A percentile compares a stretch with the other conserved stretches of the same genome.
These are phyloP conservation scores for Inosperma sp. DNA, from an alignment of 768 basidiomycete species.

Conservation along the genomic window DNA sequence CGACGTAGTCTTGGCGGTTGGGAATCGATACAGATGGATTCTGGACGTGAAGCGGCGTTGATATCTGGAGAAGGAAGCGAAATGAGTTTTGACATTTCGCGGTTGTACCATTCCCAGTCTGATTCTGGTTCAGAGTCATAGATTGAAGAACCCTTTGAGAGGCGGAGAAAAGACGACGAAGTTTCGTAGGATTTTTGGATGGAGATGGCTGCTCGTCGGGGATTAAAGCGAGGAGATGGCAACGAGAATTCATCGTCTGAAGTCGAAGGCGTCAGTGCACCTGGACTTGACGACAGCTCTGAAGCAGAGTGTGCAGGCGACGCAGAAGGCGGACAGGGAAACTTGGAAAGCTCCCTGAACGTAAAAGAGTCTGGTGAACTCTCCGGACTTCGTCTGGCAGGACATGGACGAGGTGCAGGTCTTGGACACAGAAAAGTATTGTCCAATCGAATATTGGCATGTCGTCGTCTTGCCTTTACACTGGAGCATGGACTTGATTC, in stretches of 20 bases:
- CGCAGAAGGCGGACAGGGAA: conserved; percentile 39
- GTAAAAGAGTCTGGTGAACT: conserved; percentile 32
- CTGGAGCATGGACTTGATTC: conserved; percentile 12
- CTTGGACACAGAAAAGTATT: conserved; percentile 24
- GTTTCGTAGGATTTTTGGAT: no score
- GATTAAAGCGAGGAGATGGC: conserved; percentile 33
- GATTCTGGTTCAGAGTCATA: conserved; percentile 19
- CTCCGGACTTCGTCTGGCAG: conserved; percentile 13
- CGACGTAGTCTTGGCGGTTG: conserved; percentile 35
- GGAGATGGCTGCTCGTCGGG: conserved; percentile 38
- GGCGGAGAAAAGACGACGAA: no score
- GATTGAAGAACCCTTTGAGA: conserved; percentile 16
- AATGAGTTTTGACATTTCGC: conserved; percentile 9
- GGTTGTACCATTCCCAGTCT: conserved; percentile 13
- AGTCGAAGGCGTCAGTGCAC: conserved; percentile 45
- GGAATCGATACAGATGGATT: conserved; percentile 25
- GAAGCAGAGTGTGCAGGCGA: no score
- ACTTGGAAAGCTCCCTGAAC: conserved; percentile 31
- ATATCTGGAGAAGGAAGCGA: conserved; percentile 11
- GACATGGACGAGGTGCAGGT: conserved; percentile 25
- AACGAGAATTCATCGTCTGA: conserved; percentile 51
- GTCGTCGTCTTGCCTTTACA: conserved; percentile 22
- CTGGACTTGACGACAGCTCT: conserved; percentile 37
- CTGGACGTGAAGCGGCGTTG: conserved; percentile 13
- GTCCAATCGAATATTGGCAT: conserved; percentile 26